phyloP scores from a whole-genome alignment of 2,329 filamentous ascomycete genomes.

The Alternaria gaisen region DNA sequence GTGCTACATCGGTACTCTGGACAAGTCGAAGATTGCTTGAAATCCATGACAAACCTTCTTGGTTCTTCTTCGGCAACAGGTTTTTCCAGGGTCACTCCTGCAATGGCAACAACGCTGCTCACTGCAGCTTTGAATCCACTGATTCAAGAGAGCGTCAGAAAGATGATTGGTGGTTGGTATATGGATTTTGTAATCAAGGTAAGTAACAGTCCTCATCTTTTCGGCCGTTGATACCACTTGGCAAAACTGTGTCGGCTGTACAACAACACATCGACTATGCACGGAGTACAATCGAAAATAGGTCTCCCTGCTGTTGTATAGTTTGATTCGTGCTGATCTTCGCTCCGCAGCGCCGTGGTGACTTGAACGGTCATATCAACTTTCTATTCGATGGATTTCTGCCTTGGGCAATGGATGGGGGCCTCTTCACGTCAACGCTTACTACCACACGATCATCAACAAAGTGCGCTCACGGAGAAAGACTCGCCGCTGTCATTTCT shows the following conservation, averaged over 20 bases:
- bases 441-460: constrained; percentile 39
- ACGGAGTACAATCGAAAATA: background rate
- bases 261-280: background rate
- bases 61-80: constrained; percentile 47
- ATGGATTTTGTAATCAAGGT: constrained; percentile 43
- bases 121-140: constrained; percentile 51
- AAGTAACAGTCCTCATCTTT: background rate
- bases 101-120: constrained; percentile 56
- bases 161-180: constrained; percentile 57
- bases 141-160: constrained; percentile 58
- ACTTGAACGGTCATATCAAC: constrained; percentile 15
- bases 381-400: constrained; percentile 55
- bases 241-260: background rate
- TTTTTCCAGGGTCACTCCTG: constrained; percentile 43
- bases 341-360: constrained; percentile 4
- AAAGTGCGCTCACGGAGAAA: constrained; percentile 53
- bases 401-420: constrained; percentile 59
- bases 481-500: constrained; percentile 49
- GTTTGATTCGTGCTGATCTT: background rate
- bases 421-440: constrained; percentile 54
- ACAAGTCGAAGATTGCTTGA: constrained; percentile 57
- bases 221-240: background rate
- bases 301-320: background rate
- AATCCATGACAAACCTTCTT: constrained; percentile 53
- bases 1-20: constrained; percentile 60